Evolutionary conservation across 2,329 filamentous ascomycete genomes (phyloP).

Genomic region (Sporothrix schenckii): DNA sequence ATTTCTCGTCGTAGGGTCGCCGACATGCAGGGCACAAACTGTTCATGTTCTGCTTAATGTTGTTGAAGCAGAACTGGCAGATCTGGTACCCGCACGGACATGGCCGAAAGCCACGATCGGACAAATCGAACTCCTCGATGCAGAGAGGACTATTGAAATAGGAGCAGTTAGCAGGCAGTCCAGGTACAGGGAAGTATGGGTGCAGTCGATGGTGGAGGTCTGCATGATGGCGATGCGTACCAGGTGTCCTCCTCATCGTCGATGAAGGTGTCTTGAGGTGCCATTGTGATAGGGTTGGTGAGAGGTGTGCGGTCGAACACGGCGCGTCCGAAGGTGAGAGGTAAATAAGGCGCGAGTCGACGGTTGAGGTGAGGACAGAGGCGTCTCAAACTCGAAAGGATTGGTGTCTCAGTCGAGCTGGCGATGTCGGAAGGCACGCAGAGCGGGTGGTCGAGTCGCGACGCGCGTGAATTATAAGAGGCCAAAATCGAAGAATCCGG

Average conservation of each 20-base stretch:
- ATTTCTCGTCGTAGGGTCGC: constrained; percentile 93
- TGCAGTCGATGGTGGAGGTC: constrained; percentile 8
- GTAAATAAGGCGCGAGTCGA: constrained; percentile 4
- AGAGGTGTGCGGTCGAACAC: background rate
- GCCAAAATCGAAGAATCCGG: background rate
- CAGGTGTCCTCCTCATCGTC: constrained; percentile 72
- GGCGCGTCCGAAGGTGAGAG: constrained; percentile 21
- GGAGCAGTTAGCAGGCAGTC: constrained; percentile 35
- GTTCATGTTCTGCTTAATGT: constrained; percentile 98
- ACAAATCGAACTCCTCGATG: constrained; percentile 98
- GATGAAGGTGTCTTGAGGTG: constrained; percentile 70
- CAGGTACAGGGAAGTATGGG: too few species aligned
- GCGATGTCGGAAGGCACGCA: background rate
- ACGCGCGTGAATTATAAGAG: constrained; percentile 7
- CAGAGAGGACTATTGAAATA: constrained; percentile 75
- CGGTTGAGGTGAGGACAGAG: background rate
- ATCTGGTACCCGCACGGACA: constrained; percentile 99
- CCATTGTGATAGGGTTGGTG: constrained; percentile 52
- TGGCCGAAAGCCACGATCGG: constrained; percentile 93
- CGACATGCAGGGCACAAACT: constrained; percentile 96
- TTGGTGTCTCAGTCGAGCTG: constrained; percentile 2
- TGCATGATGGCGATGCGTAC: constrained; percentile 47
- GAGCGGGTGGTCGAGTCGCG: constrained; percentile 7
- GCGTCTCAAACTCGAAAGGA: background rate
- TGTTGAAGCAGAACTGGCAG: constrained; percentile 99